Evolutionary conservation across 768 basidiomycete species (phyloP).

Genomic region (Lactarius psammicola): DNA sequence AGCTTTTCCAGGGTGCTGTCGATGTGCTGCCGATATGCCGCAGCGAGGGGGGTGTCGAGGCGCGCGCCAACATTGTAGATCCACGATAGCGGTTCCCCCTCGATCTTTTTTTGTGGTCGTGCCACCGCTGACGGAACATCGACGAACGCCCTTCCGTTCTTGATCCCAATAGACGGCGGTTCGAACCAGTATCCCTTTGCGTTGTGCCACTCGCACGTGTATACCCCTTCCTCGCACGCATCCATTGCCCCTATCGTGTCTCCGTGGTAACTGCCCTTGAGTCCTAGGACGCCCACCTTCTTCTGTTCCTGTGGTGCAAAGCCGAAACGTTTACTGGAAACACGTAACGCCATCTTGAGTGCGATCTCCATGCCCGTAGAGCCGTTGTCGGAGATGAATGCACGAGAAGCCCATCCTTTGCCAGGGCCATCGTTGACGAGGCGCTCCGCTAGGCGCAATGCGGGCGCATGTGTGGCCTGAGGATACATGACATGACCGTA

Average conservation of each 20-base stretch:
- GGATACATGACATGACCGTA: slow-evolving; percentile 99
- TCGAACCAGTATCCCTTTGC: slow-evolving; percentile 94
- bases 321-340: slow-evolving; percentile 47
- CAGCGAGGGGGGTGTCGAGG: slow-evolving; percentile 58
- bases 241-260: slow-evolving; percentile 99
- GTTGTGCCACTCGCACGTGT: slow-evolving; percentile 94
- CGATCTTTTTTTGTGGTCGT: slow-evolving; percentile 28
- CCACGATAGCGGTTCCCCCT: slow-evolving; percentile 49
- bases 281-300: slow-evolving; percentile 72
- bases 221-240: slow-evolving; percentile 87
- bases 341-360: slow-evolving; percentile 91
- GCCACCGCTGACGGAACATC: slow-evolving; percentile 50
- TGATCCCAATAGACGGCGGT: slow-evolving; percentile 73
- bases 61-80: slow-evolving; percentile 72
- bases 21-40: slow-evolving; percentile 61
- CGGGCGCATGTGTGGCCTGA: slow-evolving; percentile 81
- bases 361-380: slow-evolving; percentile 98
- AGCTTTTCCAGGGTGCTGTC: slow-evolving; percentile 49
- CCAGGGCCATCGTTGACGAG: slow-evolving; percentile 77
- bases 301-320: slow-evolving; percentile 43
- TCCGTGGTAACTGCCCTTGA: slow-evolving; percentile 94
- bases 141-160: slow-evolving; percentile 55
- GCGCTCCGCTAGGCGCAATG: slow-evolving; percentile 77
- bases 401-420: slow-evolving; percentile 85
- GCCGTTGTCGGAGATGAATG: slow-evolving; percentile 93